phyloP scores from a whole-genome alignment of 106 monocot species.

The Apostasia shenzhenica region DNA sequence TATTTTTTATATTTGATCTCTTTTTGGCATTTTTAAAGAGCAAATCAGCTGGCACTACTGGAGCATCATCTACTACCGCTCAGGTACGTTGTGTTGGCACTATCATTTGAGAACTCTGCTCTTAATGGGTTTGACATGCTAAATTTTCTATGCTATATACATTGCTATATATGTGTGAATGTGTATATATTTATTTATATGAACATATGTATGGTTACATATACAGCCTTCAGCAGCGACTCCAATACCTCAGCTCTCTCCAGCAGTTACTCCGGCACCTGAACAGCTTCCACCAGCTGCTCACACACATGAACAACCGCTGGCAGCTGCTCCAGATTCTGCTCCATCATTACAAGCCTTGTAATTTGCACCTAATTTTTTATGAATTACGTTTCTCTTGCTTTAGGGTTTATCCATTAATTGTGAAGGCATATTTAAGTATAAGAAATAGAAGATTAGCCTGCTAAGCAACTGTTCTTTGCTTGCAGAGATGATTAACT shows the following conservation, averaged over 20 bases:
- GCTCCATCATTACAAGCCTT: neutral
- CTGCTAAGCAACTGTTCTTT: too few species aligned
- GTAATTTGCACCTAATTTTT: too few species aligned
- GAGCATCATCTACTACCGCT: neutral
- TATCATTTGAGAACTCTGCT: neutral
- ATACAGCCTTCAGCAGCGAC: slow-evolving; percentile 50
- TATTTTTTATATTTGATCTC: neutral
- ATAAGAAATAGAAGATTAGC: too few species aligned
- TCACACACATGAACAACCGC: neutral
- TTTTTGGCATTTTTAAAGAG: neutral
- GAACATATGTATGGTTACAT: neutral
- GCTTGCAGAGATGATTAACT: too few species aligned
- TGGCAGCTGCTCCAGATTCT: neutral
- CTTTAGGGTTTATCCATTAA: too few species aligned
- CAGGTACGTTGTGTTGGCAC: neutral
- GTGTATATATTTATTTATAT: too few species aligned
- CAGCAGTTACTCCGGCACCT: slow-evolving; percentile 4
- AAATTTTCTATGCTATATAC: neutral
- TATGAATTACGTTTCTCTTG: too few species aligned
- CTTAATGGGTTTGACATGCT: neutral
- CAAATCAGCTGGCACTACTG: neutral
- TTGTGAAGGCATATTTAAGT: too few species aligned
- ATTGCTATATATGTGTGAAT: too few species aligned
- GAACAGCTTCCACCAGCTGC: neutral
- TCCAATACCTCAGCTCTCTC: slow-evolving; percentile 17